Percentiles rank a stretch among this genome's conserved stretches.
These are phyloP conservation scores for Arctium minus DNA, from an alignment of 129 eudicot genomes.

Conservation along the genomic window DNA sequence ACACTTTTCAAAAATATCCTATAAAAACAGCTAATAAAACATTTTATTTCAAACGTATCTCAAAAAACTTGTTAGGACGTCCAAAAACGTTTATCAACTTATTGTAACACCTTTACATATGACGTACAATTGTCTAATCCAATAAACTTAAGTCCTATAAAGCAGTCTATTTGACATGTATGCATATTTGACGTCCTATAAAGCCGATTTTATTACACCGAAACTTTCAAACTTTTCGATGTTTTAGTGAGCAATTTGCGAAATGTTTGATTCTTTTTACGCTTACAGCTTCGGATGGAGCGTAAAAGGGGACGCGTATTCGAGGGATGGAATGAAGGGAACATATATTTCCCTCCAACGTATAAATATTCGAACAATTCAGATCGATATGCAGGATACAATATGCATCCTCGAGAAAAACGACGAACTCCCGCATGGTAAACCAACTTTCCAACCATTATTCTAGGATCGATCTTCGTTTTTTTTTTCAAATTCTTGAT, in stretches of 20 bases:
- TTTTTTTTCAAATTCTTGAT: neutral
- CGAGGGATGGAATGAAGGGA: constrained; percentile 94
- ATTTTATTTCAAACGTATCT: too few relatives aligned
- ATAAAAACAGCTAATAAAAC: neutral
- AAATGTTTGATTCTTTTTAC: neutral
- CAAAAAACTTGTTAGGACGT: neutral
- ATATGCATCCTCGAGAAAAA: constrained; percentile 75
- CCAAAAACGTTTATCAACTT: neutral
- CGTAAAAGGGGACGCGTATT: constrained; percentile 72
- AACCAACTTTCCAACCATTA: constrained; percentile 3
- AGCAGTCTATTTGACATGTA: neutral
- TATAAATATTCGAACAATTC: constrained; percentile 92
- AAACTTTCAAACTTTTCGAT: neutral
- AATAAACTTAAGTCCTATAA: neutral
- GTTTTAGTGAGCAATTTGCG: neutral
- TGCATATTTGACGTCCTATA: neutral
- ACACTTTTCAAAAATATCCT: neutral
- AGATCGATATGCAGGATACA: constrained; percentile 87
- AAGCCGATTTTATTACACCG: neutral
- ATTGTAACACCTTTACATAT: too few relatives aligned
- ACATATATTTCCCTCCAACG: constrained; percentile 89
- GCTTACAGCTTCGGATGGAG: constrained; percentile 69
- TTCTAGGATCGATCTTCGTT: neutral
- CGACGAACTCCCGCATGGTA: constrained; percentile 99
- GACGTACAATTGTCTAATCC: neutral